Conservation (phyloP, 352 stramenopile species). For the Phytophthora pini region DNA sequence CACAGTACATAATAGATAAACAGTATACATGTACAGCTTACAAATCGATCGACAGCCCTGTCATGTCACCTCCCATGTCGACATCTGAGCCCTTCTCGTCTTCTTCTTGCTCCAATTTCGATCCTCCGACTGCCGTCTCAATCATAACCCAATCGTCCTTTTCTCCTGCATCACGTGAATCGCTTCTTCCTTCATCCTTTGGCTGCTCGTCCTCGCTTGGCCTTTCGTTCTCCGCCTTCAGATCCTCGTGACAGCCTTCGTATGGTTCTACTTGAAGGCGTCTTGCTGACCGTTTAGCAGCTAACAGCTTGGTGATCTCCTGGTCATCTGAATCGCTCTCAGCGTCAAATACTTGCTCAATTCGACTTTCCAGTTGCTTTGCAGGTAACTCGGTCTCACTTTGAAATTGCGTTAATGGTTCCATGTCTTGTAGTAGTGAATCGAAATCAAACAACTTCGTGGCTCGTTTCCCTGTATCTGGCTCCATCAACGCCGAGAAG, state of each 20-base stretch:
- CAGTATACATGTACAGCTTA: conserved; percentile 29
- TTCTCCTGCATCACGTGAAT: conserved; percentile 1
- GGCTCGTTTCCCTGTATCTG: neutral
- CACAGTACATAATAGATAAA: conserved; percentile 27
- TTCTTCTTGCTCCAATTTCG: neutral
- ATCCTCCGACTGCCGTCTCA: conserved; percentile 3
- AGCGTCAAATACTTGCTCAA: conserved; percentile 1
- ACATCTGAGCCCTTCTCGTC: conserved; percentile 15
- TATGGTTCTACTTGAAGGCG: conserved; percentile 2
- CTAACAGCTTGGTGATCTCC: conserved; percentile 38
- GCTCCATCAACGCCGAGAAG: conserved; percentile 20
- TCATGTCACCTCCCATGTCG: conserved; percentile 23
- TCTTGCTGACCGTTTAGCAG: conserved; percentile 39
- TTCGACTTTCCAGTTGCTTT: neutral
- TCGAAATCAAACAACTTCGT: conserved; percentile 62
- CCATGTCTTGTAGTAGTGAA: conserved; percentile 43
- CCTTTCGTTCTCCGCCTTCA: neutral
- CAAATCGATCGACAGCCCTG: conserved; percentile 70
- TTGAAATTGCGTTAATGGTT: conserved; percentile 5
- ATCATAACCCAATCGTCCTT: conserved; percentile 17
- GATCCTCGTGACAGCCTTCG: conserved; percentile 1
- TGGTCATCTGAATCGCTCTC: conserved; percentile 26
- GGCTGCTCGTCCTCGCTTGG: neutral
- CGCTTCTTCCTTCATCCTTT: neutral
- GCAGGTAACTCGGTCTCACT: neutral